Evolutionary conservation across 1,284 basidiomycete genomes (phyloP), one percentile per base, ranked within the genome.

Genomic region (Afroboletus lepidellus): DNA sequence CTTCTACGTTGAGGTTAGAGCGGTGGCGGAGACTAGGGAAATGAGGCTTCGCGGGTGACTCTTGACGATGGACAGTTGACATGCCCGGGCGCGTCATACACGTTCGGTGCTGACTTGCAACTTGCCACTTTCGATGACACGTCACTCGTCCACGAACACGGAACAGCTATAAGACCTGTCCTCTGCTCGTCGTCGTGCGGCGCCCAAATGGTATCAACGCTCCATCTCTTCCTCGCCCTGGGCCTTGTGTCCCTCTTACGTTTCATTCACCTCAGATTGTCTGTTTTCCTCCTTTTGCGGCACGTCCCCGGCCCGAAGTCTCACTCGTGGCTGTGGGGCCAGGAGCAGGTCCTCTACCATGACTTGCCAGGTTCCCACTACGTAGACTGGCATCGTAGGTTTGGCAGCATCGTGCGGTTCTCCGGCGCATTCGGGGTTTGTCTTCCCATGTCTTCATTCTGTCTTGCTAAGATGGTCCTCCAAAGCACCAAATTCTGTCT

Each of bases 281-380:
- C 65, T 21, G 53, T 63, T 48, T 57, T 69, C 2, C 50, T 65
- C 33, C 46, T 62, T 25, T 66, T 83, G 47, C 58, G 69, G 48
- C 70, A 73, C 51, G 63, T 83, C 25, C 78, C 78, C 30, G 79
- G 80, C 1, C 81, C 80, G 7, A 62, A 58, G 32, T 34, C 69
- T 11, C 72, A 66, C 21, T 83, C 80, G 20, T 63, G 74, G 49
- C 51, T 84, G 3, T 84, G 81, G 81, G 82, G 81, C 0, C 75
- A 83, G 57, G 81, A 83, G 56, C 78, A 77, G 74, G 55, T 69
- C 21, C 72, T 84, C 15, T 83, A 79, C 55, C 70, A 75, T 47
- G 69, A 66, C 27, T 32, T 61, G 9, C 81, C 81, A 45, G 81
- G 81, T 12, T 66, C 69, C 8, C 71, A 72, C 27, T 81, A 83